Base-by-base conservation (phyloP, 495 filamentous ascomycete genomes). In the Staphylotrichum tortipilum region DNA sequence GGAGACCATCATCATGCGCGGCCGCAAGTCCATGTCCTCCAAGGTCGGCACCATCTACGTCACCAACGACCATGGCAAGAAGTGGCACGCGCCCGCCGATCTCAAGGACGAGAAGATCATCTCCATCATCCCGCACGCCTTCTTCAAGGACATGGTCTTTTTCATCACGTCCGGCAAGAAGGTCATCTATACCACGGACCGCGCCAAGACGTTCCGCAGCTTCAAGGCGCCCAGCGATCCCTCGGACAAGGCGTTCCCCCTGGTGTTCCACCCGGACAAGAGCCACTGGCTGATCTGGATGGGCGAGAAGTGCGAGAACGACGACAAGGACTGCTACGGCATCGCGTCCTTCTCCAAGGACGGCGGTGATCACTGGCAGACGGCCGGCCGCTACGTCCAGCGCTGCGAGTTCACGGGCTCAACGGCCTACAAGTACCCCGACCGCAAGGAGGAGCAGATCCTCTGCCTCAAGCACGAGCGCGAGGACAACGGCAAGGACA, bases 261-360 rank as follows among this genome's bases (percentile, higher is more conserved):
- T 85, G 47, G 65, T 71, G 33, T 97, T 97, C 68, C 92, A 99
- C 57, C 84, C 86, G 7, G 77, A 80, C 44, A 75, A 86, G 51
- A 79, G 75, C 54, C 81, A 95, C 55, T 95, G 88, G 84, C 64
- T 96, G 29, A 85, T 99, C 50, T 99, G 89, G 90, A 84, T 81
- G 34, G 90, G 90, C 30, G 72, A 78, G 39, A 74, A 74, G 37
- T 75, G 72, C 47, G 66, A 68, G 24, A 74, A 82, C 7, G 59
- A 62, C 28, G 67, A 72, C 30, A n/a, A n/a, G n/a, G 67, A 72
- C 12, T 96, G 89, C 64, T 84, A 87, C 48, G 67, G 72, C 12
- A 74, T 83, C 43, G 86, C 88, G 3, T 88, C 80, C 30, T 74
- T 81, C 49, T 83, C 82, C 33, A 78, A 65, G 39, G 84, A 95